phyloP scores from a whole-genome alignment of 2,329 filamentous ascomycete species.

The Lasiodiplodia citricola region DNA sequence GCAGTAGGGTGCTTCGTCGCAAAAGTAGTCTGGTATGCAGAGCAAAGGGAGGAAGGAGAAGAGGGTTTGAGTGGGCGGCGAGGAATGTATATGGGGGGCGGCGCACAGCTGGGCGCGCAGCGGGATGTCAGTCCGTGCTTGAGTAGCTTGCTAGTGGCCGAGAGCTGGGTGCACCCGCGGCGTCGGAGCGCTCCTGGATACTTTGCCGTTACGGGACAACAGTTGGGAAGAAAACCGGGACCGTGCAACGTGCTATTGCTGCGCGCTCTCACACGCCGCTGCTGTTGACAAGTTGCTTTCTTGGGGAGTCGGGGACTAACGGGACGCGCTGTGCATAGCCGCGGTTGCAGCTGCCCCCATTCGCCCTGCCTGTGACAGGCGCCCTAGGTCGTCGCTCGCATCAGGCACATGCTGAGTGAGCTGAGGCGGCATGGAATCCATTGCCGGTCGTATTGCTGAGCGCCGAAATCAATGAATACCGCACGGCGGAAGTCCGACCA shows the following conservation, averaged over 20 bases:
- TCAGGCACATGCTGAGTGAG: slow-evolving; percentile 22
- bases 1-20: slow-evolving; percentile 89
- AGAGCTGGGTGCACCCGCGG: slow-evolving; percentile 10
- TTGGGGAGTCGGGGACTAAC: not conserved
- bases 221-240: slow-evolving; percentile 20
- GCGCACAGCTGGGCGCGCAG: slow-evolving; percentile 25
- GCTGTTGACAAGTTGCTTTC: slow-evolving; percentile 12
- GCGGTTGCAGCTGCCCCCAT: slow-evolving; percentile 4
- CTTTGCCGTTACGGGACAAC: slow-evolving; percentile 4
- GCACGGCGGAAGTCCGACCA: slow-evolving; percentile 4
- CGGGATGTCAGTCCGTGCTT: slow-evolving; percentile 22
- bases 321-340: slow-evolving; percentile 1
- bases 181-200: slow-evolving; percentile 15
- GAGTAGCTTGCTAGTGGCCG: slow-evolving; percentile 21
- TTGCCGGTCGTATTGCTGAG: slow-evolving; percentile 11
- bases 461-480: not conserved
- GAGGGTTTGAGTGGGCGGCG: slow-evolving; percentile 30
- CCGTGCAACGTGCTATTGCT: slow-evolving; percentile 8
- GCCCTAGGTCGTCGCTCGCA: not conserved
- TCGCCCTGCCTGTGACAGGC: slow-evolving; percentile 8
- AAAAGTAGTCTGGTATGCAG: slow-evolving; percentile 32
- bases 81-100: slow-evolving; percentile 33
- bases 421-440: slow-evolving; percentile 14
- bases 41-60: slow-evolving; percentile 32
- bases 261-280: not conserved